Evolutionary conservation across 2,329 filamentous ascomycete genomes (phyloP).

Genomic region (Orbilia oligospora): DNA sequence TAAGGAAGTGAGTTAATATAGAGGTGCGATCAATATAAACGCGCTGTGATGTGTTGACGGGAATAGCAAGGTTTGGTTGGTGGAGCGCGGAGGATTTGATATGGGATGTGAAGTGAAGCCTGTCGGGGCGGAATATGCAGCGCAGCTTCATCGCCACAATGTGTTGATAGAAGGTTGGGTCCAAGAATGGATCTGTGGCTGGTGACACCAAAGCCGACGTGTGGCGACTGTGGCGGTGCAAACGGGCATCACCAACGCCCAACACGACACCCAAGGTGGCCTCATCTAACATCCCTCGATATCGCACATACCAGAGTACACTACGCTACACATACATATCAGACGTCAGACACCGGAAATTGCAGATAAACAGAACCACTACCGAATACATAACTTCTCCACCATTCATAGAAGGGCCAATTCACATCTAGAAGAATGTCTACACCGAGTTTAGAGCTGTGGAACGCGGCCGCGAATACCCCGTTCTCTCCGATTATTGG

Average conservation of each 20-base stretch:
- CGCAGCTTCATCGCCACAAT: conserved; percentile 21
- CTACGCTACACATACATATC: conserved; percentile 3
- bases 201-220: neutral
- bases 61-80: neutral
- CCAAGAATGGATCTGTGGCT: neutral
- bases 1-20: neutral
- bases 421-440: conserved; percentile 69
- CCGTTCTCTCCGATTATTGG: conserved; percentile 84
- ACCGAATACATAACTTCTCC: neutral
- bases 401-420: conserved; percentile 8
- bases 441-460: conserved; percentile 75
- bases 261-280: conserved; percentile 23
- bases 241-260: conserved; percentile 10
- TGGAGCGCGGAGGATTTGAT: conserved; percentile 17
- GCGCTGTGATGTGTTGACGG: neutral
- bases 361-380: neutral
- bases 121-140: neutral
- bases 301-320: neutral
- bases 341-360: neutral
- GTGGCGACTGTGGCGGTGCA: neutral
- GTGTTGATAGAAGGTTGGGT: conserved; percentile 16
- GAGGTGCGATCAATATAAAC: neutral
- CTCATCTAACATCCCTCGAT: conserved; percentile 24
- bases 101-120: conserved; percentile 4
- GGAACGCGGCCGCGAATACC: conserved; percentile 90